Base-by-base conservation (phyloP, 129 eudicot species). In the Escallonia herrerae region DNA sequence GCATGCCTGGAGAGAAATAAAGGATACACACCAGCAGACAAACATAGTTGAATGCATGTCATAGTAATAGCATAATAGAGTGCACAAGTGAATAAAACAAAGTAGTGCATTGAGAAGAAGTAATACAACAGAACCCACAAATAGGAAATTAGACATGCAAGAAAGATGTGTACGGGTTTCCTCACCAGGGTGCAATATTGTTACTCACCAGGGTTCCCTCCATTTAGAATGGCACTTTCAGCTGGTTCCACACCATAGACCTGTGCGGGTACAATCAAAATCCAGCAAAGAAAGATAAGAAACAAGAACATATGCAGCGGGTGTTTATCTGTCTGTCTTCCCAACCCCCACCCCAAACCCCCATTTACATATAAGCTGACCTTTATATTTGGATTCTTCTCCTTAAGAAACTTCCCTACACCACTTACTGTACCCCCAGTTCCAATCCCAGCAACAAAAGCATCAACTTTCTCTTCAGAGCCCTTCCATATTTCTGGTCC, bases 401-500 rank as follows among this genome's bases (percentile, higher is more conserved):
- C 86, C 81, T 86, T 86, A 38, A 86, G 85, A 64, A 72, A 86
- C 63, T 48, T 82, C 70, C 93, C 93, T 0, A 47, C 74, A 9
- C 93, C 93, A n/a, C 81, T 86, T 60, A 86, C 76, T 7, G 94
- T 86, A 15, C 94, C 94, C 43, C 89, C 93, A 6, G 94, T 86
- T 55, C 94, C 94, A 44, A 86, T 82, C 42, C 94, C 94, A 40
- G 86, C 69, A 63, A 86, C 84, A 1, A 82, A 59, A 15, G 86
- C 86, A 77, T 77, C 89, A 53, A 86, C 80, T 80, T 77, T 86
- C 40, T 82, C 94, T 50, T 69, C 73, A 47, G 86, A 70, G 3
- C 77, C 78, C 50, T 43, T 61, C 94, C 89, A 86, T 45, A 86
- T 86, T 76, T 82, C 94, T 5, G 94, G 94, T 67, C 94, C 94